phyloP scores from a whole-genome alignment of 2,329 filamentous ascomycete genomes.

The Cladorrhinum sp. region DNA sequence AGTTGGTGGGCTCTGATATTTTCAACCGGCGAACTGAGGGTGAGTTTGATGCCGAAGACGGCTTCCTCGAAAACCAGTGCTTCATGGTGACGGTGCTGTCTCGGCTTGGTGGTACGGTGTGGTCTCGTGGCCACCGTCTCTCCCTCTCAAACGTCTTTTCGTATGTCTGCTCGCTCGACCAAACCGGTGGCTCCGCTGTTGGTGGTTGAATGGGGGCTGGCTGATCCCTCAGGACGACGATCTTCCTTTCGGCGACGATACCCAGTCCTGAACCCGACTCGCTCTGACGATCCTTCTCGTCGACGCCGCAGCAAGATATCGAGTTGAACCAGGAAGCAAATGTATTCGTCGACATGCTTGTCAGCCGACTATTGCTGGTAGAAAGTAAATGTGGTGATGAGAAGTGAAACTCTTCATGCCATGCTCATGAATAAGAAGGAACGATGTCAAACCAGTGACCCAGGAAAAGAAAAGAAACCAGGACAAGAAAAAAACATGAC shows the following conservation, averaged over 20 bases:
- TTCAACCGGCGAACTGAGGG: slow-evolving; percentile 44
- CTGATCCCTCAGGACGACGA: slow-evolving; percentile 32
- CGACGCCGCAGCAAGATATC: slow-evolving; percentile 44
- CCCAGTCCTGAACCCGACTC: slow-evolving; percentile 24
- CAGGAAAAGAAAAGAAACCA: slow-evolving; percentile 19
- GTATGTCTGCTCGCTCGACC: slow-evolving; percentile 29
- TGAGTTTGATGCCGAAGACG: slow-evolving; percentile 32
- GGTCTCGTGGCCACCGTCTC: slow-evolving; percentile 19
- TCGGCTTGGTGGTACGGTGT: slow-evolving; percentile 19
- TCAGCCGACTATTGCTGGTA: slow-evolving; percentile 28
- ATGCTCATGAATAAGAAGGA: slow-evolving; percentile 16
- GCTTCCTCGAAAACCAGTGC: slow-evolving; percentile 41
- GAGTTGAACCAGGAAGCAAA: slow-evolving; percentile 48
- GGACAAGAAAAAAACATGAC: slow-evolving; percentile 14
- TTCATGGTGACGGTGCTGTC: slow-evolving; percentile 38
- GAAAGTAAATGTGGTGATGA: slow-evolving; percentile 17
- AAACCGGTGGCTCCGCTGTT: slow-evolving; percentile 28
- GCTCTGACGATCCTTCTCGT: slow-evolving; percentile 37
- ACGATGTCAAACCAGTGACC: slow-evolving; percentile 29
- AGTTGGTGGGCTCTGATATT: slow-evolving; percentile 59
- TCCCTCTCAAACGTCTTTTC: slow-evolving; percentile 34
- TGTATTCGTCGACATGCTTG: slow-evolving; percentile 40
- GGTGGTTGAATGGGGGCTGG: slow-evolving; percentile 32
- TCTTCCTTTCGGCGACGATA: slow-evolving; percentile 27
- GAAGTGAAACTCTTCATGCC: slow-evolving; percentile 21